Evolutionary conservation across 164 flowering plant genomes (phyloP).

Genomic region (Taxillus chinensis): DNA sequence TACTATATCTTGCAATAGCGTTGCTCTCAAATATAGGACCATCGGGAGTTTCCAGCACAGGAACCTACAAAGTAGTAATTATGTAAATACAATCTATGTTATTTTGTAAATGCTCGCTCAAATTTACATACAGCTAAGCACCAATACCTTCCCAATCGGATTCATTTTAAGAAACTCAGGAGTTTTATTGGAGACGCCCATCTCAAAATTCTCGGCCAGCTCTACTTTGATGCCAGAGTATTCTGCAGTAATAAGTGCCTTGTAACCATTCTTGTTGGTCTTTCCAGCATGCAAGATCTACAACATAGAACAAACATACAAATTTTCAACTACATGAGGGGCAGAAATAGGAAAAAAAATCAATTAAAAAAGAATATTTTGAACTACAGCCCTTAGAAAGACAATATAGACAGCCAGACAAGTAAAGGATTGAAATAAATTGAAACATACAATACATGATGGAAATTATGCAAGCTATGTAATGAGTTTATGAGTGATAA

Average conservation of each 20-base stretch:
- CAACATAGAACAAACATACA: constrained; percentile 1
- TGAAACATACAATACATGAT: too few species aligned
- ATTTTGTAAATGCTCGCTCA: too few species aligned
- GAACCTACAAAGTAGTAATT: constrained; percentile 30
- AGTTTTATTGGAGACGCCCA: constrained; percentile 65
- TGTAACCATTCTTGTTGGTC: constrained; percentile 52
- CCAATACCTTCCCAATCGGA: constrained; percentile 68
- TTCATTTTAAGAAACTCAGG: constrained; percentile 71
- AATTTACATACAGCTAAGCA: background rate
- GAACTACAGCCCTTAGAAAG: too few species aligned
- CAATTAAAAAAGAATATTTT: too few species aligned
- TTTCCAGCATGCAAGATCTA: constrained; percentile 51
- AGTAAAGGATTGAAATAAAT: too few species aligned
- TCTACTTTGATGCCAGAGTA: constrained; percentile 47
- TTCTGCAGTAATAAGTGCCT: constrained; percentile 65
- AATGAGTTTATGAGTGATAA: too few species aligned
- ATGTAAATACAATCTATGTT: too few species aligned
- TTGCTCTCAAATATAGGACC: constrained; percentile 79
- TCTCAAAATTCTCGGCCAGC: constrained; percentile 44
- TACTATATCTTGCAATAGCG: constrained; percentile 76
- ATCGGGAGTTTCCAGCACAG: constrained; percentile 71
- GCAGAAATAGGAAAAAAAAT: background rate
- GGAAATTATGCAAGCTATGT: too few species aligned
- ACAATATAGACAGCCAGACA: too few species aligned
- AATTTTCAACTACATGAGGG: background rate